Percentiles rank a stretch among this genome's conserved stretches.
Evolutionary conservation across 2,329 filamentous ascomycete genomes (phyloP).

Genomic region (Penicillium sp.): DNA sequence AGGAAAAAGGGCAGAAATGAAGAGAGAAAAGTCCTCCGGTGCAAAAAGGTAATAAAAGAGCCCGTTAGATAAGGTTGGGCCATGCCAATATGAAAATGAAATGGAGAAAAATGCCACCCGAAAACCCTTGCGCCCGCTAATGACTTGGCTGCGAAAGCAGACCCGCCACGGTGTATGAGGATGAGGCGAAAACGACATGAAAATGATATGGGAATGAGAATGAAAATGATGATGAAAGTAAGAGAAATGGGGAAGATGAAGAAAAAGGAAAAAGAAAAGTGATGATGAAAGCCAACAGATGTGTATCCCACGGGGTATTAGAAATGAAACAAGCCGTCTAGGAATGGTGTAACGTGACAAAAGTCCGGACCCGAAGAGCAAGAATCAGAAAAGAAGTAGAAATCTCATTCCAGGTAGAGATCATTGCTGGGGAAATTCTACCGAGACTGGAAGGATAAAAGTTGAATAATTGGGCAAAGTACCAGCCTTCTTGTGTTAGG

Average conservation of each 20-base stretch:
- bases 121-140: slow-evolving; percentile 44
- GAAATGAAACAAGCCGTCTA: slow-evolving; percentile 33
- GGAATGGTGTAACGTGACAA: slow-evolving; percentile 26
- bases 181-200: slow-evolving; percentile 24
- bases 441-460: no score
- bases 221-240: slow-evolving; percentile 15
- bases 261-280: slow-evolving; percentile 10
- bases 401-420: no score
- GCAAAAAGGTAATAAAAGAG: slow-evolving; percentile 10
- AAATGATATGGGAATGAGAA: slow-evolving; percentile 4
- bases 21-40: slow-evolving; percentile 3
- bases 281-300: slow-evolving; percentile 3
- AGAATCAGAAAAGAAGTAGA: no score
- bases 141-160: slow-evolving; percentile 38
- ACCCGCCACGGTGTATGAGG: slow-evolving; percentile 31
- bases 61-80: neutral
- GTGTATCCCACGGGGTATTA: slow-evolving; percentile 30
- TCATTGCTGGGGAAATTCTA: no score
- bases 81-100: slow-evolving; percentile 18
- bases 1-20: neutral
- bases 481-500: slow-evolving; percentile 17
- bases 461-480: neutral
- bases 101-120: slow-evolving; percentile 36
- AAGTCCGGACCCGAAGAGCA: slow-evolving; percentile 12
- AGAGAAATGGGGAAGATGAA: slow-evolving; percentile 15